Conservation (phyloP, 805 yeast genomes). For the Ogataea zsoltii region DNA sequence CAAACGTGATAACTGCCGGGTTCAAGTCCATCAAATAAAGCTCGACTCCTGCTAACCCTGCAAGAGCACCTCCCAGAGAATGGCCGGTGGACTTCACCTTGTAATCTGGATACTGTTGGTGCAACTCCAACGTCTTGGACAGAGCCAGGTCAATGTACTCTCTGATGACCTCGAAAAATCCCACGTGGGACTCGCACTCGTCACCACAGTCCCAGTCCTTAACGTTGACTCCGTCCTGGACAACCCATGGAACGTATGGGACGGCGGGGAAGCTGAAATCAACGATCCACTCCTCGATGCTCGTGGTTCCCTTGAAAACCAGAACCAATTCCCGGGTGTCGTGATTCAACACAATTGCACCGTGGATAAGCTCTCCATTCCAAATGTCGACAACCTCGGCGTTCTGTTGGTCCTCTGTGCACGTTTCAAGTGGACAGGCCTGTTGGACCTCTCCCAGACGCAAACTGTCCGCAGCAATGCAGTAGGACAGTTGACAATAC, state of each 20-base stretch:
- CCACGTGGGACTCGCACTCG: slow-evolving; percentile 60
- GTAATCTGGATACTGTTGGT: slow-evolving; percentile 46
- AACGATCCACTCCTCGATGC: slow-evolving; percentile 60
- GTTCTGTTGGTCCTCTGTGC: slow-evolving; percentile 23
- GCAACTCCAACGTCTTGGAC: slow-evolving; percentile 35
- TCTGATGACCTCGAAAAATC: slow-evolving; percentile 52
- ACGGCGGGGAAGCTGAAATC: slow-evolving; percentile 53
- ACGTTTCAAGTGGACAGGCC: slow-evolving; percentile 37
- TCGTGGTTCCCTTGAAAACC: slow-evolving; percentile 64
- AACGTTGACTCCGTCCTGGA: slow-evolving; percentile 22
- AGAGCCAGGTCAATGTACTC: slow-evolving; percentile 42
- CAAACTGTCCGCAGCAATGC: slow-evolving; percentile 30
- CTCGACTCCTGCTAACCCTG: slow-evolving; percentile 64
- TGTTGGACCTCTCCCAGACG: slow-evolving; percentile 28
- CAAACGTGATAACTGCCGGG: slow-evolving; percentile 60
- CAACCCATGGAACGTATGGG: slow-evolving; percentile 44
- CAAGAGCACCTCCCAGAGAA: slow-evolving; percentile 68
- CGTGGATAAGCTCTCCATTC: slow-evolving; percentile 50
- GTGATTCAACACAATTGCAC: slow-evolving; percentile 54
- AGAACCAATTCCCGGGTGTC: slow-evolving; percentile 43
- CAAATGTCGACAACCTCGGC: slow-evolving; percentile 42
- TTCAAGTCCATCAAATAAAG: slow-evolving; percentile 51
- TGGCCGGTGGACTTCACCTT: slow-evolving; percentile 64
- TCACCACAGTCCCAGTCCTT: slow-evolving; percentile 40
- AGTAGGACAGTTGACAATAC: slow-evolving; percentile 37